Percentiles rank a stretch among this genome's conserved stretches.
Conservation (phyloP, 78 protist species). For the Creolimax fragrantissima region DNA sequence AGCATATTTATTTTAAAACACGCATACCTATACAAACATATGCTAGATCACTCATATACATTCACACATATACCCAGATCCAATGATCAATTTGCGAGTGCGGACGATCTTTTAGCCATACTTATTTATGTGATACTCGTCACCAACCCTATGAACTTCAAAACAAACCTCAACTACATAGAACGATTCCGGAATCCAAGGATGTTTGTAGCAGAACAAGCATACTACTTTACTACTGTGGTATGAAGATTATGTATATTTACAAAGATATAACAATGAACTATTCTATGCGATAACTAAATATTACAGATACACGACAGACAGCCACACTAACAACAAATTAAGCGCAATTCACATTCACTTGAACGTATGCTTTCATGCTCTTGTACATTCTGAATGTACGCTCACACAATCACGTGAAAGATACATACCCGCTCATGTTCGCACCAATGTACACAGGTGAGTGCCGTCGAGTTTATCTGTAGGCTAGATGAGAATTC, state of each 20-base stretch:
- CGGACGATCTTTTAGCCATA: conserved; percentile 75
- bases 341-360: no score
- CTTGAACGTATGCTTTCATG: no score
- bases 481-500: neutral
- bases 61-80: neutral
- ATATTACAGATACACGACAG: no score
- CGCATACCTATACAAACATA: neutral
- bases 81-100: conserved; percentile 40
- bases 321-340: no score
- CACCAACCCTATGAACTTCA: conserved; percentile 55
- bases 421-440: no score
- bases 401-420: no score
- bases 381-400: no score
- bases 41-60: neutral
- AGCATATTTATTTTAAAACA: no score
- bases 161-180: conserved; percentile 40
- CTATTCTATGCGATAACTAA: no score
- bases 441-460: no score
- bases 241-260: neutral
- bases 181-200: neutral
- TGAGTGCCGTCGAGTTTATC: neutral
- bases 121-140: conserved; percentile 57
- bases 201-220: neutral
- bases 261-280: neutral
- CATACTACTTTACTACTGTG: neutral